Base-by-base conservation (phyloP, 768 basidiomycete genomes). In the Fibroporia radiculosa region DNA sequence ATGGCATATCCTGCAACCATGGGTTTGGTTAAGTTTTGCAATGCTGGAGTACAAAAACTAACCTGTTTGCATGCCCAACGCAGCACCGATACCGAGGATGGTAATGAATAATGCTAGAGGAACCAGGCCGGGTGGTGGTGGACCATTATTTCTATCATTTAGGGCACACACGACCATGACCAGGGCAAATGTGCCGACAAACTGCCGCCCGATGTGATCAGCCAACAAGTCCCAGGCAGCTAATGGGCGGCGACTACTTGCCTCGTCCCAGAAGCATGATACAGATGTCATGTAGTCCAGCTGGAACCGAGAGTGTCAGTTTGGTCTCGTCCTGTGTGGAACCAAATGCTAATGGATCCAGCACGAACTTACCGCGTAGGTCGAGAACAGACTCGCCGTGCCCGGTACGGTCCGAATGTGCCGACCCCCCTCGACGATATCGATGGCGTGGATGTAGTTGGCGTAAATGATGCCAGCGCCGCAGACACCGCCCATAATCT, bases 391-490 rank as follows among this genome's bases (percentile, higher is more conserved):
- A 26, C 64, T 57, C 2, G 74, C 82, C 0, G 82, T 82, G 10
- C 71, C 71, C 6, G 62, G 60, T 27, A 80, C 67, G 11, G 78
- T 82, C n/a, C 81, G 75, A 20, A 75, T 64, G 18, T 66, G 63
- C 14, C 60, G 45, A 8, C 75, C 73, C 8, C 81, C 81, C 55
- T 84, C 82, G 48, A 74, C 70, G 35, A 80, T 50, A 53, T 81
- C 72, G 55, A 87, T 79, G 14, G 80, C 82, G 59, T 79, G 76
- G 54, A 74, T 72, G 55, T 82, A 85, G 53, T 80, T 78, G 5
- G 68, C 81, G 50, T 83, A 84, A 25, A 77, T 60, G 32, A 79
- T 56, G 1, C 71, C 73, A 12, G 74, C 74, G 14, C 80, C 84
- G 35, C 72, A 67, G 26, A 82, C 52, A 4, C 64, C 82, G 18